Base-by-base conservation (phyloP, 2,329 filamentous ascomycete genomes). In the Monosporascus sp. region DNA sequence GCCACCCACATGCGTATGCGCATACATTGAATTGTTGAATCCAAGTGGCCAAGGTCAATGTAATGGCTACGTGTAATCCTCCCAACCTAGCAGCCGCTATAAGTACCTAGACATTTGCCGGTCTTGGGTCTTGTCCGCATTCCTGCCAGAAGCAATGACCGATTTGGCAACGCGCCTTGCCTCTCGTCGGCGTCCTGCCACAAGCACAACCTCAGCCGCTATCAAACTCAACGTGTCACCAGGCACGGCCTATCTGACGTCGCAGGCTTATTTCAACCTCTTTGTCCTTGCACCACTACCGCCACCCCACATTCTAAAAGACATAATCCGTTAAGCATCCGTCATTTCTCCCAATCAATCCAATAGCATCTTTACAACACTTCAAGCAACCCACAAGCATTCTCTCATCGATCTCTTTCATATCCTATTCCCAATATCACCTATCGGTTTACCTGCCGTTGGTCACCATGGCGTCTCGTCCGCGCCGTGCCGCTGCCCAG, bases 401-500 rank as follows among this genome's bases (percentile, higher is more conserved):
- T 48, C 48, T 49, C 20, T 25, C 46, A 47, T 25, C 48, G 35
- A 35, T 41, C 41, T 41, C 11, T 20, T 20, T 46, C 31, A 35
- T n/a, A 43, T 15, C 8, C 44, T 20, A 5, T 35, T 41, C 37
- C 31, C 22, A 7, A 14, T 5, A 49, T 46, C 20, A 37, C 47
- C 31, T 47, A 31, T 44, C 48, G 27, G 39, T 37, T 37, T 49
- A 47, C 43, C 35, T 49, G 38, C 38, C 20, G 25, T 18, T 45
- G 35, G 35, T 38, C 47, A 55, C 53, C 57, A 69, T 69, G 65
- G 54, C 65, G 9, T 66, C 65, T 50, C 65, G 66, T 41, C 67
- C 67, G 46, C 68, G 74, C 52, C 71, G 74, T 60, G 74, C 73
- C 46, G 74, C 74, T 24, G 74, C 74, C 60, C 73, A 75, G 58